These are phyloP conservation scores for Ochromonas danica DNA, from an alignment of 108 stramenopile genomes.

Conservation along the genomic window DNA sequence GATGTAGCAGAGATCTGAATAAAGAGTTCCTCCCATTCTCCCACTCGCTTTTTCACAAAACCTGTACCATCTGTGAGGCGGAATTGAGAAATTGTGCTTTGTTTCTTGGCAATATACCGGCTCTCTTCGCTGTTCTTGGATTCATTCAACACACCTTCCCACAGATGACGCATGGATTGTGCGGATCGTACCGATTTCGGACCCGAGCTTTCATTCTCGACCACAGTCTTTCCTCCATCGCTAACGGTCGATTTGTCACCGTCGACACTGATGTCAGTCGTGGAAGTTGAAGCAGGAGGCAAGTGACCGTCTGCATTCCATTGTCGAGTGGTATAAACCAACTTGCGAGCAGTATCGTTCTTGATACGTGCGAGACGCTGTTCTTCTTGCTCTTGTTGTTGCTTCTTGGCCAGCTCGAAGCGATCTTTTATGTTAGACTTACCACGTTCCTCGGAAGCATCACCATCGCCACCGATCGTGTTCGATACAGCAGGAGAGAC, in stretches of 20 bases:
- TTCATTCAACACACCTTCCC: neutral
- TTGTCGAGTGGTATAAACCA: too few relatives aligned
- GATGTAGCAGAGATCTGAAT: neutral
- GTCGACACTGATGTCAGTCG: too few relatives aligned
- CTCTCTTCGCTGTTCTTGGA: neutral
- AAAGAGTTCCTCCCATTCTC: conserved; percentile 21
- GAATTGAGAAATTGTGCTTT: conserved; percentile 8
- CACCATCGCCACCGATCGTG: neutral
- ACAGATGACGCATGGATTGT: neutral
- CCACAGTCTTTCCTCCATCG: too few relatives aligned
- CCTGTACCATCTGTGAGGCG: neutral
- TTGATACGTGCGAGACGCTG: neutral
- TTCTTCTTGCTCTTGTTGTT: neutral
- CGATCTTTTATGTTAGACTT: neutral
- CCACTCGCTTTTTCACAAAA: conserved; percentile 4
- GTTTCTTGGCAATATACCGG: neutral
- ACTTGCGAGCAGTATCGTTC: neutral
- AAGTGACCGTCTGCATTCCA: too few relatives aligned
- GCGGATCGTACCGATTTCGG: too few relatives aligned
- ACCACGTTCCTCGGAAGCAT: neutral
- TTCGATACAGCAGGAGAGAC: too few relatives aligned
- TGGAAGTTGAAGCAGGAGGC: too few relatives aligned
- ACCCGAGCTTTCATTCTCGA: too few relatives aligned
- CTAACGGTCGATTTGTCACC: too few relatives aligned
- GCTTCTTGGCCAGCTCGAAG: neutral